Conservation (phyloP, 2,329 filamentous ascomycete species). For the Pseudocercospora crystallina region DNA sequence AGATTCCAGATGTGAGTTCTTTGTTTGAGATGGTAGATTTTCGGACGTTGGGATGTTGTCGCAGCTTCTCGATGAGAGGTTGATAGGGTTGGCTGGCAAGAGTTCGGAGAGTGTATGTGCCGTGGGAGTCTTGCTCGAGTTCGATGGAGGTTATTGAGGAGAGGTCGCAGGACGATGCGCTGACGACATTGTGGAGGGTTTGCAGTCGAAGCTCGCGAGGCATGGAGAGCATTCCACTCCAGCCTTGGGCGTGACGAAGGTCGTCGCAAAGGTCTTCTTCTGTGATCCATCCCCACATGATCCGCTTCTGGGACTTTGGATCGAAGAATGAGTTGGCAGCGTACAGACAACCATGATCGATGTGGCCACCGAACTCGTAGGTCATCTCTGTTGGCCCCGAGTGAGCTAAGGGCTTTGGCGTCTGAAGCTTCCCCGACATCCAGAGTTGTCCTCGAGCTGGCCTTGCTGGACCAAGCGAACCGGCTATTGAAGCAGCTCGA, state of each 20-base stretch:
- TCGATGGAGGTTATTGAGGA: conserved; percentile 46
- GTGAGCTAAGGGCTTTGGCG: not conserved
- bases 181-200: conserved; percentile 39
- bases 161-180: conserved; percentile 39
- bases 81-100: conserved; percentile 35
- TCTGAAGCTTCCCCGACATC: conserved; percentile 42
- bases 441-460: conserved; percentile 42
- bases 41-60: conserved; percentile 21
- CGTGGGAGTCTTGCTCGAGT: conserved; percentile 20
- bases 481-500: conserved; percentile 14
- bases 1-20: conserved; percentile 1
- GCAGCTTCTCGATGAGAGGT: conserved; percentile 26
- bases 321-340: conserved; percentile 53
- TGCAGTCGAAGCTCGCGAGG: conserved; percentile 47
- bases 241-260: conserved; percentile 47
- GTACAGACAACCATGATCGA: conserved; percentile 52
- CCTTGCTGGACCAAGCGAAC: conserved; percentile 27
- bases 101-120: conserved; percentile 44
- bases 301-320: conserved; percentile 40
- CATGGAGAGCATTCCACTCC: conserved; percentile 51
- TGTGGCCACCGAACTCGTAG: conserved; percentile 45
- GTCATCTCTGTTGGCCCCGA: conserved; percentile 28
- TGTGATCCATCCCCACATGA: conserved; percentile 53
- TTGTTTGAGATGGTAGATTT: conserved; percentile 4
- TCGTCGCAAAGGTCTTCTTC: conserved; percentile 51